These are phyloP conservation scores for Boechera retrofracta DNA, from an alignment of 345 rosid genomes.

Conservation along the genomic window DNA sequence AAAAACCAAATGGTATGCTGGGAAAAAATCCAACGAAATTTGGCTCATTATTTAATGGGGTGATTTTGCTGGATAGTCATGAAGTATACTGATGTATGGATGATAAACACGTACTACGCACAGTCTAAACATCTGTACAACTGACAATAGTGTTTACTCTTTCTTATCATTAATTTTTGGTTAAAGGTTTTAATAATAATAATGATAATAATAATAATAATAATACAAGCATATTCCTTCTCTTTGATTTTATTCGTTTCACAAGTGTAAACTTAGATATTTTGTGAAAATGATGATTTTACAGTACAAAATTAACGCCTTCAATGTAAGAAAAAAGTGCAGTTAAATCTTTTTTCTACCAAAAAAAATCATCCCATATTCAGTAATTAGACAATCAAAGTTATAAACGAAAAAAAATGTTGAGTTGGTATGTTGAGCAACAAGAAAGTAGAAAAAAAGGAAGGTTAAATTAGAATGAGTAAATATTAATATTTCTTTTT, in stretches of 20 bases:
- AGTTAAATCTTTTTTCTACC: neutral
- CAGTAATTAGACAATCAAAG: neutral
- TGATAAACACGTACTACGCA: slow-evolving; percentile 8
- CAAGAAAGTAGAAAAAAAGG: neutral
- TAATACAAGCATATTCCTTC: slow-evolving; percentile 10
- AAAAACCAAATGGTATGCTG: neutral
- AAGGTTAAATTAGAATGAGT: neutral
- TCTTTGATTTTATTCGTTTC: slow-evolving; percentile 7
- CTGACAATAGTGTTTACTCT: slow-evolving; percentile 5
- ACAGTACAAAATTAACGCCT: neutral
- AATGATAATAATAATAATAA: neutral
- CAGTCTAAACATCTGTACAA: slow-evolving; percentile 13
- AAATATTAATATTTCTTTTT: slow-evolving; percentile 4
- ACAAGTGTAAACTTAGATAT: neutral
- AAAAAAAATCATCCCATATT: neutral
- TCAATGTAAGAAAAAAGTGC: neutral
- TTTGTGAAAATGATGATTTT: neutral
- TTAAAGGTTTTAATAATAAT: neutral
- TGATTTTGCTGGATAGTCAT: neutral
- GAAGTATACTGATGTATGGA: neutral
- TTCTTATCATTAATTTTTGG: neutral
- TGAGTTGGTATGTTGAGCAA: neutral
- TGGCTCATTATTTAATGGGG: neutral
- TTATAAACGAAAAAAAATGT: neutral
- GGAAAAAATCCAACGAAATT: neutral